These are phyloP conservation scores for Cicer pinnatifidum DNA, from an alignment of 306 rosid species.

Conservation along the genomic window DNA sequence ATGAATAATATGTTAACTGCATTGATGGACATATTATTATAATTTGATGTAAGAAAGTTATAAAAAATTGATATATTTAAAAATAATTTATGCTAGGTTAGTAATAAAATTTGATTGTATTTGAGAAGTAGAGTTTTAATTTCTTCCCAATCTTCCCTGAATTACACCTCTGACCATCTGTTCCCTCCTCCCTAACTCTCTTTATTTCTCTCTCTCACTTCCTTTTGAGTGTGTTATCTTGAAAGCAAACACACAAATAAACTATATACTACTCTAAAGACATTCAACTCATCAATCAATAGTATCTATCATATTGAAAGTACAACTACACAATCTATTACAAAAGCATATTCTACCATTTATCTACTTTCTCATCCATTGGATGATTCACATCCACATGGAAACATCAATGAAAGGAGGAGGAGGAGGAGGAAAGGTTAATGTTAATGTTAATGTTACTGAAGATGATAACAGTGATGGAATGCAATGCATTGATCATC, in stretches of 20 bases:
- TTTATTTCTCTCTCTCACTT: slow-evolving; percentile 11
- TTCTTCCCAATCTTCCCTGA: slow-evolving; percentile 38
- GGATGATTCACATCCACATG: slow-evolving; percentile 48
- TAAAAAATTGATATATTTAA: too few relatives aligned
- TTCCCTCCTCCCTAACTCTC: slow-evolving; percentile 12
- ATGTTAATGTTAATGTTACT: slow-evolving; percentile 49
- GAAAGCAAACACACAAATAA: slow-evolving; percentile 18
- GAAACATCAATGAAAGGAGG: slow-evolving; percentile 52
- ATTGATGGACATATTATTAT: too few relatives aligned
- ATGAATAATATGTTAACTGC: too few relatives aligned
- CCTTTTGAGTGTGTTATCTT: background rate
- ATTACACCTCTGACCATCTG: slow-evolving; percentile 47
- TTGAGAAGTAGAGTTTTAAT: too few relatives aligned
- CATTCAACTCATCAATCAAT: background rate
- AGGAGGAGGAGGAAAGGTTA: slow-evolving; percentile 46
- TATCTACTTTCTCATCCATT: slow-evolving; percentile 4
- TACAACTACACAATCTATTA: slow-evolving; percentile 5
- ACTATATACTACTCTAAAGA: background rate
- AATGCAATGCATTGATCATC: slow-evolving; percentile 88
- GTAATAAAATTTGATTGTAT: too few relatives aligned
- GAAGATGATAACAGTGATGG: slow-evolving; percentile 82
- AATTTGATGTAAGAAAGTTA: too few relatives aligned
- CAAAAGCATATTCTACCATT: background rate
- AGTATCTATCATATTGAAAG: background rate
- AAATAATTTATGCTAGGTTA: too few relatives aligned